Base-by-base conservation (phyloP, 352 stramenopile genomes). In the Chloridella minuta region DNA sequence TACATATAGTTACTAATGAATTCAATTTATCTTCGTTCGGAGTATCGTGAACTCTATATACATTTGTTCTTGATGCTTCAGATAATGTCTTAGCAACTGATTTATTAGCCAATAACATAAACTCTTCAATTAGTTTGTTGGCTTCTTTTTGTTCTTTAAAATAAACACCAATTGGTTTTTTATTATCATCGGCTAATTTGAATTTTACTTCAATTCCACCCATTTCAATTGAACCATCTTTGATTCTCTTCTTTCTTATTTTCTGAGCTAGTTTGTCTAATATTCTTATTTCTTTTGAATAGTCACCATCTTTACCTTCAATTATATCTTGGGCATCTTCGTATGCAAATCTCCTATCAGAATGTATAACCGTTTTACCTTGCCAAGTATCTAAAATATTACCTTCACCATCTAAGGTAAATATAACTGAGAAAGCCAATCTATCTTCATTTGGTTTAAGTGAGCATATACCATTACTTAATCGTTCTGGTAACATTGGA, bases 101-200 rank as follows among this genome's bases (percentile, higher is more conserved):
- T 4, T 22, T 83, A 88, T 88, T 88, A n/a, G 87, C 87, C 23
- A 88, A 22, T 2, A 88, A 66, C 87, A 88, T 88, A 80, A 88
- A 27, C 16, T 88, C 87, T 27, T 88, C 87, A 52, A 88, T 88
- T 0, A 86, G 86, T 0, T 88, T 86, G 24, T 88, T 83, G 22
- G 87, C 85, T 23, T 88, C 87, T 66, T 66, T 66, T 66, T 66
- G 40, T 66, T 10, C n/a, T 66, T 66, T 66, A 66, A 66, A 66
- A 66, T 18, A 66, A 18, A 66, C 40, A 18, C 40, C 40, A 18
- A 66, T n/a, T n/a, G 40, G 40, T 18, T 66, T 66, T 66, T n/a
- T n/a, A 18, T 66, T n/a, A 18, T 66, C 40, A 66, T 66, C 40
- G n/a, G n/a, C n/a, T n/a, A 66, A 66, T 18, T 66, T 10, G n/a